Base-by-base conservation (phyloP, 2,329 filamentous ascomycete genomes). In the Colletotrichum kahawae region DNA sequence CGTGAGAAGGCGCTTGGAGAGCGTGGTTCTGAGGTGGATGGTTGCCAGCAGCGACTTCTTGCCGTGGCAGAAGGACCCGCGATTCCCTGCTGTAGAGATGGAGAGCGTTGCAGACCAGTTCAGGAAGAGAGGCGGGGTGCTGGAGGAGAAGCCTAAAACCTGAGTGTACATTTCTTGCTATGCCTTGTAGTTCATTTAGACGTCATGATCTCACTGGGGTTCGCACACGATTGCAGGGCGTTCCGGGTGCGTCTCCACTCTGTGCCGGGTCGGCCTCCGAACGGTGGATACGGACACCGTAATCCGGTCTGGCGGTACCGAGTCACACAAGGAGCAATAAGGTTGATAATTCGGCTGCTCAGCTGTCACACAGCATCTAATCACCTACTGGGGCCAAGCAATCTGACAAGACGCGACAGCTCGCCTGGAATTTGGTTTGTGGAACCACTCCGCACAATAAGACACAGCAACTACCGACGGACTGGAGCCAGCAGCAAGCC, bases 1-100 rank as follows among this genome's bases (percentile, higher is more conserved):
- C 1, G 18, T 82, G 2, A 79, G 76, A 0, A 77, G 78, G 2
- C 76, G 74, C 21, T 78, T 82, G 60, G 81, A 85, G 69, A 81
- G 76, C 4, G 83, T 79, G 10, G 81, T 85, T 18, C 74, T 87
- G 54, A 79, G 81, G 67, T 87, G 85, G 85, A 69, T 87, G 31
- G 78, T 84, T 1, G 79, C 82, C 18, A 82, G 77, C 0, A 79
- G 80, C 2, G 84, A 85, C 77, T 79, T 83, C 6, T 77, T 87
- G 63, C 84, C 84, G 0, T 86, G 81, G 79, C 69, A 77, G 1
- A 79, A 81, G 43, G 84, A 86, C 34, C 74, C 78, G 12, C 77
- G 84, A 4, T 85, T 84, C 48, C 84, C 84, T 0, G 77, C 82
- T 12, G 84, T 85, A 16, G 77, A 80, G 13, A 70, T 84, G 27